Conservation (phyloP, 768 basidiomycete genomes). For the Kwoniella newhampshirensis region DNA sequence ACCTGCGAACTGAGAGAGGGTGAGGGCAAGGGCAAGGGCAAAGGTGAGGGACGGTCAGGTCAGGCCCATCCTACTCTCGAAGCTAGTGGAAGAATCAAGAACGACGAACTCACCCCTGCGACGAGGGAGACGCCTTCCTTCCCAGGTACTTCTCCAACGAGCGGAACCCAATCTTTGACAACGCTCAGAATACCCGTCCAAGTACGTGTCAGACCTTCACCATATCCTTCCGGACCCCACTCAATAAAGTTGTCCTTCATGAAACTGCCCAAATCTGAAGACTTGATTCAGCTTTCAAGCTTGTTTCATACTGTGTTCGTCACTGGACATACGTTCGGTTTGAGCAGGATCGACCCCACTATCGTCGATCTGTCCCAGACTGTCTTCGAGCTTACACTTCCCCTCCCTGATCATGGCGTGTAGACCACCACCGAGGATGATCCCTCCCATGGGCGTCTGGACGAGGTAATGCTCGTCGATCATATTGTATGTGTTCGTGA, state of each 20-base stretch:
- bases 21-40: no score
- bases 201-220: slow-evolving; percentile 26
- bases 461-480: slow-evolving; percentile 28
- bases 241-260: slow-evolving; percentile 15
- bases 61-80: no score
- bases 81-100: background rate
- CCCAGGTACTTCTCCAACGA: slow-evolving; percentile 28
- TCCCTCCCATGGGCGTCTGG: slow-evolving; percentile 21
- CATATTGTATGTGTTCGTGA: slow-evolving; percentile 36
- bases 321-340: slow-evolving; percentile 6
- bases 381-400: slow-evolving; percentile 7
- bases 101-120: slow-evolving; percentile 27
- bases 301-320: no score
- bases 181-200: slow-evolving; percentile 32
- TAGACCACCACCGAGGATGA: slow-evolving; percentile 27
- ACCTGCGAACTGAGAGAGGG: slow-evolving; percentile 1
- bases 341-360: slow-evolving; percentile 6
- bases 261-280: slow-evolving; percentile 19
- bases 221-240: slow-evolving; percentile 24
- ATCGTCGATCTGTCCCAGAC: slow-evolving; percentile 24
- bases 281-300: background rate
- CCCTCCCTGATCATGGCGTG: slow-evolving; percentile 13
- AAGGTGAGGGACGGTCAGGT: no score
- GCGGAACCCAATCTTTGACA: slow-evolving; percentile 29
- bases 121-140: slow-evolving; percentile 17